Base-by-base conservation (phyloP, 1,284 basidiomycete species). In the Caloboletus inedulis region DNA sequence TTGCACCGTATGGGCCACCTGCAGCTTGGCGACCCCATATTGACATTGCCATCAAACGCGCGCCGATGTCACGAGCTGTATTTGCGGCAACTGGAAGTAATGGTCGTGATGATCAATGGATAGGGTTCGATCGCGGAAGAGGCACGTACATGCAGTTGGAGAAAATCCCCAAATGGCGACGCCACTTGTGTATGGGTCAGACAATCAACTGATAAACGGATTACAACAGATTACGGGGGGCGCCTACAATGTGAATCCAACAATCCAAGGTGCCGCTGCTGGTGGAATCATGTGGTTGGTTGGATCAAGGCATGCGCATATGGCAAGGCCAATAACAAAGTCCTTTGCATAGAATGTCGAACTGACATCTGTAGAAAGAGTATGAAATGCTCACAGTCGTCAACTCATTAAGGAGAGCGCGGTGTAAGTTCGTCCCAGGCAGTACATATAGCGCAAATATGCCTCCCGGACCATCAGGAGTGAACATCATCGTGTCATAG, bases 21-120 rank as follows among this genome's bases (percentile, higher is more conserved):
- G 69, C 62, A 25, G 82, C 84, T 54, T 69, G 58, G 3, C 43
- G 62, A 3, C 84, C 84, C 75, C 79, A 86, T 43, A 85, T 74
- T 1, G 79, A 73, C 61, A 86, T 58, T 9, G 74, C 80, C 52
- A 75, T 74, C 27, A 86, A 61, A 16, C 84, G 78, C 3, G 76
- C 81, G 21, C 85, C 85, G 46, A 88, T 45, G 62, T 87, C 85
- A 56, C 85, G 81, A 30, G 84, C 84, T 3, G 82, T 68, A 63
- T 87, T 87, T 14, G 82, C 72, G 12, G 81, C 77, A 53, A 87
- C 79, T 81, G 54, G 6, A 35, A 2, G 30, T 7, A 19, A 29
- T 6, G 4, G 33, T 42, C 16, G 12, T 31, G 51, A 27, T 35
- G 18, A 29, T 52, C 9, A 43, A 51, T 33, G 31, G 57, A 10